Percentiles rank a stretch among this genome's conserved stretches.
These are phyloP conservation scores for Venturia carpophila DNA, from an alignment of 2,329 filamentous ascomycete genomes.

Conservation along the genomic window DNA sequence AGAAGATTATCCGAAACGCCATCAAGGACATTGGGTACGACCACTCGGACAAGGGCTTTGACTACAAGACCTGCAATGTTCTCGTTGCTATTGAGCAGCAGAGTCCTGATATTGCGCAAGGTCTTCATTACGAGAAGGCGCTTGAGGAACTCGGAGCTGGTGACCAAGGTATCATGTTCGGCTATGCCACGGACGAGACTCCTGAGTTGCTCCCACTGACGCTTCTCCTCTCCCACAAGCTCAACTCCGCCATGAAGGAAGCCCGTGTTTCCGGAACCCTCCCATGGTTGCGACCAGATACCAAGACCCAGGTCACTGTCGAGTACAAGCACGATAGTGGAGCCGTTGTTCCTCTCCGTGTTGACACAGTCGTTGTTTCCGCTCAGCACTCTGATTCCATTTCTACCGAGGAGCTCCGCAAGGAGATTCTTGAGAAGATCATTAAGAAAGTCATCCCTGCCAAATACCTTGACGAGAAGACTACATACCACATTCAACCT, in stretches of 20 bases:
- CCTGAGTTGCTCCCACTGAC: constrained; percentile 94
- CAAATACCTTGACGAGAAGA: constrained; percentile 86
- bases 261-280: constrained; percentile 81
- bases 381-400: constrained; percentile 89
- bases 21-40: constrained; percentile 99
- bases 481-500: constrained; percentile 97
- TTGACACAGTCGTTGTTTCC: constrained; percentile 94
- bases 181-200: constrained; percentile 98
- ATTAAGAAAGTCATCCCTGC: constrained; percentile 89
- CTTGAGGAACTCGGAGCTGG: constrained; percentile 96
- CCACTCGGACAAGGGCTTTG: constrained; percentile 93
- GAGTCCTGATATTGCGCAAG: constrained; percentile 97
- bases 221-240: constrained; percentile 88
- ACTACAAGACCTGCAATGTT: constrained; percentile 99
- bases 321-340: constrained; percentile 97
- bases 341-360: constrained; percentile 82
- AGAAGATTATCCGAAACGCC: constrained; percentile 87
- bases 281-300: constrained; percentile 94
- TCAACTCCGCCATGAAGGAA: constrained; percentile 88
- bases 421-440: constrained; percentile 96
- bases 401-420: constrained; percentile 82
- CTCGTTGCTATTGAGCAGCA: constrained; percentile 99
- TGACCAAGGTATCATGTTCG: constrained; percentile 99
- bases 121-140: constrained; percentile 95
- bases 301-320: constrained; percentile 98